Evolutionary conservation across 2,329 filamentous ascomycete species (phyloP).

Genomic region (Fusarium camptoceras): DNA sequence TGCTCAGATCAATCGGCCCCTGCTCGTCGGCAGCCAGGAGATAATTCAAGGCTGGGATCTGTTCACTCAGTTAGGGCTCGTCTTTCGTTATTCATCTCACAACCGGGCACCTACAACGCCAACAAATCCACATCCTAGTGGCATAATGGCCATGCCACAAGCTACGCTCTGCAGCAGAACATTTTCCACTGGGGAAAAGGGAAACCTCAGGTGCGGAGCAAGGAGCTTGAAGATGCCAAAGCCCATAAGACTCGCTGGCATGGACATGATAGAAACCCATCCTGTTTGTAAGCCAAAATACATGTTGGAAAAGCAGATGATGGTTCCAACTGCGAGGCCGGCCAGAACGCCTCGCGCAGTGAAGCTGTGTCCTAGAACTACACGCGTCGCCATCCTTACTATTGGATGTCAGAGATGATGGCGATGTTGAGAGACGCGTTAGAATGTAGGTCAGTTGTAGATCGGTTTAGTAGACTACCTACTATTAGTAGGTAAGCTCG

Average conservation of each 20-base stretch:
- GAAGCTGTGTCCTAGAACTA: constrained; percentile 73
- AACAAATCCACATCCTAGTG: constrained; percentile 93
- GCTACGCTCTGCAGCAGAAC: constrained; percentile 97
- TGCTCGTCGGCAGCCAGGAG: constrained; percentile 81
- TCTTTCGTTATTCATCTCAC: not conserved
- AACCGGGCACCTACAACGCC: constrained; percentile 70
- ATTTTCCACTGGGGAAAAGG: constrained; percentile 95
- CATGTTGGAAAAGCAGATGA: constrained; percentile 97
- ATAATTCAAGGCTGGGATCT: constrained; percentile 90
- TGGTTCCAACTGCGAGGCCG: constrained; percentile 84
- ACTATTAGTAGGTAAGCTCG: not conserved
- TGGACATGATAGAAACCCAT: constrained; percentile 86
- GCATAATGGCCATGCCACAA: constrained; percentile 96
- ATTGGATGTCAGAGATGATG: not conserved
- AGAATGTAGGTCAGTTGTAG: not conserved
- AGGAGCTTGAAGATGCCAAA: constrained; percentile 92
- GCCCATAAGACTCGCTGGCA: constrained; percentile 93
- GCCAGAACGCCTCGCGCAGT: constrained; percentile 83
- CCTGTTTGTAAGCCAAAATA: constrained; percentile 96
- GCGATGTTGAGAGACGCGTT: constrained; percentile 2
- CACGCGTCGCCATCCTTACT: constrained; percentile 40
- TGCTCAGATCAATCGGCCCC: constrained; percentile 77
- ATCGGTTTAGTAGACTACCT: not conserved
- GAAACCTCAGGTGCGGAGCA: constrained; percentile 76
- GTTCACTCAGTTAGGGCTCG: constrained; percentile 10